phyloP scores from a whole-genome alignment of 2,329 filamentous ascomycete genomes.

The Xylariaceae sp. region DNA sequence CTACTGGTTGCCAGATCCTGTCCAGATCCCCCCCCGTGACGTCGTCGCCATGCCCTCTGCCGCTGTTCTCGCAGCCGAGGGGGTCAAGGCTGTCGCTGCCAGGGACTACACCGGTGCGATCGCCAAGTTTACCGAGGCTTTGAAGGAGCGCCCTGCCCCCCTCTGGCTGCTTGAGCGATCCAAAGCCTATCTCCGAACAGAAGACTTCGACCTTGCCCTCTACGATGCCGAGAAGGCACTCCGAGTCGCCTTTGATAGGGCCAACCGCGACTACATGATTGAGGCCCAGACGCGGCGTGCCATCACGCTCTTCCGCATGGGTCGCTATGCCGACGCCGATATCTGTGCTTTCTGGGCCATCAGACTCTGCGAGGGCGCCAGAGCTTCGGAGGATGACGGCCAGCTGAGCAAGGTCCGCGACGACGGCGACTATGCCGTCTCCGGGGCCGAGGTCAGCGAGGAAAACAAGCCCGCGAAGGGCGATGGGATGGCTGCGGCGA shows the following conservation, averaged over 20 bases:
- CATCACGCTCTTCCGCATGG: slow-evolving; percentile 63
- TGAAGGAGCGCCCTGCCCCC: slow-evolving; percentile 60
- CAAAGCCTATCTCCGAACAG: slow-evolving; percentile 63
- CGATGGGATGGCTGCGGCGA: slow-evolving; percentile 15
- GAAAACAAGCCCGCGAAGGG: slow-evolving; percentile 10
- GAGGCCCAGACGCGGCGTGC: slow-evolving; percentile 77
- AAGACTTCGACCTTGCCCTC: slow-evolving; percentile 56
- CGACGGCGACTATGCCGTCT: slow-evolving; percentile 40
- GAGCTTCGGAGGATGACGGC: slow-evolving; percentile 27
- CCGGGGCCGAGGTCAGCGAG: slow-evolving; percentile 23
- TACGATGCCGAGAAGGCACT: slow-evolving; percentile 62
- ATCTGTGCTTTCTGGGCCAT: slow-evolving; percentile 58
- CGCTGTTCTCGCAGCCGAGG: slow-evolving; percentile 45
- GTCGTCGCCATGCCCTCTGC: slow-evolving; percentile 38
- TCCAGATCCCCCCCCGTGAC: too few relatives aligned
- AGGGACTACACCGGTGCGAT: slow-evolving; percentile 63
- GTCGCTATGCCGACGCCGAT: slow-evolving; percentile 66
- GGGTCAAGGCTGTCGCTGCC: slow-evolving; percentile 56
- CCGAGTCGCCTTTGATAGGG: slow-evolving; percentile 55
- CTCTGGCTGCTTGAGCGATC: slow-evolving; percentile 77
- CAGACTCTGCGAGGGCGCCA: slow-evolving; percentile 32
- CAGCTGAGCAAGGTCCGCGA: slow-evolving; percentile 32
- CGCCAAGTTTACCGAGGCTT: slow-evolving; percentile 56
- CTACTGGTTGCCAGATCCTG: too few relatives aligned
- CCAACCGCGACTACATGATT: slow-evolving; percentile 65